Percentiles rank a stretch among this genome's conserved stretches.
These are phyloP conservation scores for Isabelozyma heimii DNA, from an alignment of 805 yeast species.

Conservation along the genomic window DNA sequence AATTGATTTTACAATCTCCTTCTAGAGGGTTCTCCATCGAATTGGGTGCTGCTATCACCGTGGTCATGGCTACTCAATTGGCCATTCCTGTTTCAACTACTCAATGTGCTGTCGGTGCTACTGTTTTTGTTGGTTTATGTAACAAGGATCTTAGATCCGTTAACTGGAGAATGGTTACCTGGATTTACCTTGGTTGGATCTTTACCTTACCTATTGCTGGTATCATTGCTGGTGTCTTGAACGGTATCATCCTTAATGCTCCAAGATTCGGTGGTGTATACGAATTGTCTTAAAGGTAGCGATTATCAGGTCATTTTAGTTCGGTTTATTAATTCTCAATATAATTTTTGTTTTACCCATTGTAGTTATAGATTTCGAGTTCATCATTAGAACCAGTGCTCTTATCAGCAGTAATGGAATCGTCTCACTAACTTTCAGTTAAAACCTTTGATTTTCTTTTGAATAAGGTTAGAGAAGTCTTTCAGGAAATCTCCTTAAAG, in stretches of 20 bases:
- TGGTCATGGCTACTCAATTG: conserved; percentile 72
- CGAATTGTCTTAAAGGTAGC: conserved; percentile 1
- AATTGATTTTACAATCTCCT: conserved; percentile 72
- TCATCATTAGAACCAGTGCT: no score
- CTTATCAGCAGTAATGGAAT: no score
- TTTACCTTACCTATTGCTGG: conserved; percentile 75
- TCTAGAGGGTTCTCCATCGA: conserved; percentile 76
- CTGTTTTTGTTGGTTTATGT: conserved; percentile 72
- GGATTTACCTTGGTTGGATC: conserved; percentile 73
- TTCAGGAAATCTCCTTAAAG: no score
- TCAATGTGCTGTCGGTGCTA: conserved; percentile 76
- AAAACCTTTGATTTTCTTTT: no score
- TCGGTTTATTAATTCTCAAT: background rate
- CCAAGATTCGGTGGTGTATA: conserved; percentile 43
- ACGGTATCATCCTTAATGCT: conserved; percentile 63
- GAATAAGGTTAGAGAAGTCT: no score
- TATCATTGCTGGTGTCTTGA: conserved; percentile 62
- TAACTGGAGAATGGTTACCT: conserved; percentile 74
- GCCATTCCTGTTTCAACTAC: conserved; percentile 75
- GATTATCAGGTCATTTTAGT: background rate
- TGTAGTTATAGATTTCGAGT: no score
- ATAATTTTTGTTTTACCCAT: no score
- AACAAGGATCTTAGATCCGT: conserved; percentile 61
- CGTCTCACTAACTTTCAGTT: no score
- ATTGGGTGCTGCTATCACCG: conserved; percentile 74